These are phyloP conservation scores for Dichotomocladium elegans DNA, from an alignment of 371 early-diverging fungal genomes.

Conservation along the genomic window DNA sequence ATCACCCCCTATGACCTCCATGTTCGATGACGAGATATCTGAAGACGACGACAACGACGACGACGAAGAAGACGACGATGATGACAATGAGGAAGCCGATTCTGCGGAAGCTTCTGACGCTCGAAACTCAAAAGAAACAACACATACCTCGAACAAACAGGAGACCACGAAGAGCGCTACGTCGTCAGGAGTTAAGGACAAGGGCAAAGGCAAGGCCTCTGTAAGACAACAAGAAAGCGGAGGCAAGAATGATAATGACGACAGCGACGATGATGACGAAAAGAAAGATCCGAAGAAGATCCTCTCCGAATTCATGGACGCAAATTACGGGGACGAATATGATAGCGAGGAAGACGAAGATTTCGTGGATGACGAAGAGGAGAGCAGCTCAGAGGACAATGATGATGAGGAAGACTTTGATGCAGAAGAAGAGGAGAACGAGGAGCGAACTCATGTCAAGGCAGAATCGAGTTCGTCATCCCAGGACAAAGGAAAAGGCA, in stretches of 20 bases:
- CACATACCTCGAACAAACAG: background rate
- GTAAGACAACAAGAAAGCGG: background rate
- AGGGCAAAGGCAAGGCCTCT: conserved; percentile 35
- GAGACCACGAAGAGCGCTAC: background rate
- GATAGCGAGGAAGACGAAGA: conserved; percentile 16
- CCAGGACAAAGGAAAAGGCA: conserved; percentile 14
- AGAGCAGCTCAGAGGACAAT: conserved; percentile 17
- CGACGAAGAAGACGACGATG: conserved; percentile 19
- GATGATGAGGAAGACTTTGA: conserved; percentile 27
- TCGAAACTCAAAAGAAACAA: conserved; percentile 1
- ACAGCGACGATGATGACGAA: conserved; percentile 14
- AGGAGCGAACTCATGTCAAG: conserved; percentile 9
- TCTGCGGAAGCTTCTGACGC: background rate
- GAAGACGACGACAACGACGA: conserved; percentile 20
- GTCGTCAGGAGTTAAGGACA: conserved; percentile 4
- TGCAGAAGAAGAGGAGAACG: conserved; percentile 21
- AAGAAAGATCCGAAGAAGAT: conserved; percentile 6
- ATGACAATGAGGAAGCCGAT: background rate
- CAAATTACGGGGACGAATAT: conserved; percentile 16
- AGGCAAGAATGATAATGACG: background rate
- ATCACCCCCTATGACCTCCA: conserved; percentile 17
- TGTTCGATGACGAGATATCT: conserved; percentile 40
- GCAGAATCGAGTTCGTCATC: conserved; percentile 1
- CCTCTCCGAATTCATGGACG: conserved; percentile 9
- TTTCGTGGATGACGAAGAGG: conserved; percentile 21